Evolutionary conservation across 2,329 filamentous ascomycete species (phyloP).

Genomic region (Ophiostoma novo-ulmi): DNA sequence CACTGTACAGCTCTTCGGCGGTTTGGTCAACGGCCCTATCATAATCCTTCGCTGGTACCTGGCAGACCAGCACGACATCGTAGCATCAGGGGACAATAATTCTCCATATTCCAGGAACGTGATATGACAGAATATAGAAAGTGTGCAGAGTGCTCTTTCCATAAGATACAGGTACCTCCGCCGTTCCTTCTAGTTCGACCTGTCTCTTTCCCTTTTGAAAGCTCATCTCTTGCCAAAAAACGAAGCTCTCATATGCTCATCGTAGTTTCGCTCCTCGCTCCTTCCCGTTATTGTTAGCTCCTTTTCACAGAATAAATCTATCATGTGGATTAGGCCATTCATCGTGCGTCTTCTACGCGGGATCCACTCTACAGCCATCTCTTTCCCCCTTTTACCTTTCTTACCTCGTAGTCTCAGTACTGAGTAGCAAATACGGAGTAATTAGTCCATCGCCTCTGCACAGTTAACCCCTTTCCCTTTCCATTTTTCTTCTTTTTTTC

Average conservation of each 20-base stretch:
- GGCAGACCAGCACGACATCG: neutral
- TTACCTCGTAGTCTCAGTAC: neutral
- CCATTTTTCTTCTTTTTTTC: no score
- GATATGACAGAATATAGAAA: neutral
- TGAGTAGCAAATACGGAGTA: neutral
- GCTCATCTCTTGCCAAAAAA: neutral
- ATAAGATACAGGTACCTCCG: neutral
- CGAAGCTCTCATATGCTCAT: neutral
- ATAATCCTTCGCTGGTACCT: neutral
- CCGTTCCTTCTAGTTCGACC: neutral
- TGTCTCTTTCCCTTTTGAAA: neutral
- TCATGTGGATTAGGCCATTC: neutral
- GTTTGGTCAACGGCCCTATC: neutral
- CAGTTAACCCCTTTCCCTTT: slow-evolving; percentile 4
- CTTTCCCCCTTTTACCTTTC: slow-evolving; percentile 18
- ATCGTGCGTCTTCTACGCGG: neutral
- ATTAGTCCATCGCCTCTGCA: neutral
- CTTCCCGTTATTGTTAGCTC: neutral
- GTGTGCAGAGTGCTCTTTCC: slow-evolving; percentile 2
- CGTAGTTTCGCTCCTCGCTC: neutral
- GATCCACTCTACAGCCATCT: slow-evolving; percentile 3
- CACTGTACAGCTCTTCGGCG: neutral
- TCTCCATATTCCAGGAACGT: neutral
- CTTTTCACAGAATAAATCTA: neutral
- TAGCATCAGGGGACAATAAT: neutral